phyloP scores from a whole-genome alignment of 176 grass and related monocot species.

The Oryza longistaminata region DNA sequence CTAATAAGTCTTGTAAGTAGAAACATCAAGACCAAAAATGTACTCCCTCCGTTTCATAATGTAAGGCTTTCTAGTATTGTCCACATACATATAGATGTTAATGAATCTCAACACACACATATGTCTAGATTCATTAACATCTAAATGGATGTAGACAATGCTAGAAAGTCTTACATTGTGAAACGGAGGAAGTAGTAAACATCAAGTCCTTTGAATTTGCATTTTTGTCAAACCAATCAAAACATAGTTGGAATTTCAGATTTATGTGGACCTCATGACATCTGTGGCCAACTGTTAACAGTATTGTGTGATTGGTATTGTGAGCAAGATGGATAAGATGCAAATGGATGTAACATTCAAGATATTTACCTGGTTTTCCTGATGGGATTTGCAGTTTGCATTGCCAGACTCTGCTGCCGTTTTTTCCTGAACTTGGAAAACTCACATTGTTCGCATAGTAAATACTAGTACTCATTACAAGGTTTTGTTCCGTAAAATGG shows the following conservation, averaged over 20 bases:
- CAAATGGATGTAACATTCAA: background rate
- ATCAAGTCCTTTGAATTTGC: background rate
- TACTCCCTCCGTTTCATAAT: background rate
- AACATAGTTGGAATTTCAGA: background rate
- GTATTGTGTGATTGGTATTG: background rate
- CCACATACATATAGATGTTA: too few species aligned
- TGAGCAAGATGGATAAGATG: background rate
- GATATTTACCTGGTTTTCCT: background rate
- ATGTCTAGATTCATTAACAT: too few species aligned
- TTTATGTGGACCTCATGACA: background rate
- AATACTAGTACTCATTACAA: background rate
- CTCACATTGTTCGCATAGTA: conserved; percentile 8
- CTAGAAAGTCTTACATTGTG: too few species aligned
- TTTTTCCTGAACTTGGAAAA: background rate
- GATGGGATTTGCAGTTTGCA: background rate
- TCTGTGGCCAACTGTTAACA: background rate
- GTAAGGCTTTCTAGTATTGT: background rate
- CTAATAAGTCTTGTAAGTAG: too few species aligned
- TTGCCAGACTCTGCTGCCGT: background rate
- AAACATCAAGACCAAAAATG: too few species aligned
- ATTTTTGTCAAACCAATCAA: background rate
- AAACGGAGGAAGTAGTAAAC: too few species aligned
- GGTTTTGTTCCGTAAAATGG: background rate
- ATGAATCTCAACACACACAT: too few species aligned
- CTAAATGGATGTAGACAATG: too few species aligned